Evolutionary conservation across 768 basidiomycete genomes (phyloP).

Genomic region (Harrya chromipes): DNA sequence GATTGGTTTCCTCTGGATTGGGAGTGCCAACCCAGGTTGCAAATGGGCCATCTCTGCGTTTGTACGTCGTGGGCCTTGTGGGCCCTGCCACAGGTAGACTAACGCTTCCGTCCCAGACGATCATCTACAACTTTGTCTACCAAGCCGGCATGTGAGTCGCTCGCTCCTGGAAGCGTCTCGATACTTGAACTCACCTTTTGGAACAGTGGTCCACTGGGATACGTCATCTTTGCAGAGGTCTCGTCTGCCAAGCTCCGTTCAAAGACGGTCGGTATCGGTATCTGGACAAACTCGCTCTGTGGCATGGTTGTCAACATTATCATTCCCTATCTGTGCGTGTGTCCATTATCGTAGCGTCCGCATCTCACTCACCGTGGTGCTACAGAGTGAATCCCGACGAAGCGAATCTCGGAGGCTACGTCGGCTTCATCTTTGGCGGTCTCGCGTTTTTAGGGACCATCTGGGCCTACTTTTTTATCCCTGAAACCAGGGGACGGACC

Average conservation of each 20-base stretch:
- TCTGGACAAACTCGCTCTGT: slow-evolving; percentile 25
- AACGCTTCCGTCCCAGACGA: slow-evolving; percentile 13
- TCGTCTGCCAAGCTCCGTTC: slow-evolving; percentile 31
- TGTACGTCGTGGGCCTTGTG: slow-evolving; percentile 2
- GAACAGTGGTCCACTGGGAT: slow-evolving; percentile 25
- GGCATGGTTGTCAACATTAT: slow-evolving; percentile 24
- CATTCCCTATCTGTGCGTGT: slow-evolving; percentile 26
- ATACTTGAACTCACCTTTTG: background rate
- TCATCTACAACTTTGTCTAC: slow-evolving; percentile 31
- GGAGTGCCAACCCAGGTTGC: slow-evolving; percentile 5
- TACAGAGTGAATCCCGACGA: slow-evolving; percentile 27
- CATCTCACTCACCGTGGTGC: background rate
- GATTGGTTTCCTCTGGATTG: slow-evolving; percentile 30
- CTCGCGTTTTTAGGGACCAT: slow-evolving; percentile 17
- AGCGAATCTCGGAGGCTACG: slow-evolving; percentile 27
- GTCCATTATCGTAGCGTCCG: no score
- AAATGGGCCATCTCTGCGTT: slow-evolving; percentile 25
- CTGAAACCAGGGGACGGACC: slow-evolving; percentile 27
- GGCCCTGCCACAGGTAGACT: background rate
- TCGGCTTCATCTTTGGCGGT: slow-evolving; percentile 29
- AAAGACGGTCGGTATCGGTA: slow-evolving; percentile 28
- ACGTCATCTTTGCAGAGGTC: slow-evolving; percentile 28
- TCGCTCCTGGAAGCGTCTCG: background rate
- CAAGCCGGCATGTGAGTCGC: slow-evolving; percentile 23
- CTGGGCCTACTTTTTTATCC: slow-evolving; percentile 29